Percentiles rank a stretch among this genome's conserved stretches.
Conservation (phyloP, 129 eudicot genomes). For the Kitagawia praeruptora region DNA sequence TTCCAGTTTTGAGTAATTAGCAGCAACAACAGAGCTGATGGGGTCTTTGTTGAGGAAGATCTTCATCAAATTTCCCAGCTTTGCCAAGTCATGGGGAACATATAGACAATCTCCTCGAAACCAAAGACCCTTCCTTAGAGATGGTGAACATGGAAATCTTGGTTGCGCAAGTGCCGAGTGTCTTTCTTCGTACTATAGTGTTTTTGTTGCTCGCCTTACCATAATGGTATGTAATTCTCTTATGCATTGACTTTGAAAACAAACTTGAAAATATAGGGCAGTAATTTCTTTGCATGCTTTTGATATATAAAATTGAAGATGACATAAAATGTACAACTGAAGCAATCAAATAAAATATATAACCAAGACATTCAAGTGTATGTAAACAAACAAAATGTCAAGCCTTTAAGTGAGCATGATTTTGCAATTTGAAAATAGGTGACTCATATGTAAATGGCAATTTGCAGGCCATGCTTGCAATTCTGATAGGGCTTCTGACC, state of each 20-base stretch:
- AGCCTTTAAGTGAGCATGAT: not conserved
- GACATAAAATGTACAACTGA: not conserved
- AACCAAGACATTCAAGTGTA: not conserved
- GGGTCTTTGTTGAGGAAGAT: slow-evolving; percentile 28
- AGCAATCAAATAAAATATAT: not conserved
- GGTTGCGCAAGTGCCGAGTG: slow-evolving; percentile 48
- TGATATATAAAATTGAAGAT: not conserved
- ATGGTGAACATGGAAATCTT: slow-evolving; percentile 47
- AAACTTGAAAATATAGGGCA: not conserved
- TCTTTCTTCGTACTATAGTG: slow-evolving; percentile 76
- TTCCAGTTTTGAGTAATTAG: slow-evolving; percentile 23
- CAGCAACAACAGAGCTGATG: slow-evolving; percentile 29
- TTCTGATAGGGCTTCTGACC: slow-evolving; percentile 83
- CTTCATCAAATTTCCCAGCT: slow-evolving; percentile 17
- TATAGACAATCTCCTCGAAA: slow-evolving; percentile 19
- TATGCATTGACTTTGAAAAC: not conserved
- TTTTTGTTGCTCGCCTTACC: slow-evolving; percentile 84
- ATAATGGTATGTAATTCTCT: slow-evolving; percentile 56
- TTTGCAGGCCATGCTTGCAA: slow-evolving; percentile 80
- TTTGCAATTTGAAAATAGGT: not conserved
- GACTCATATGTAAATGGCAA: not conserved
- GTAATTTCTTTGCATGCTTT: not conserved
- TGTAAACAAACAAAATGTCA: not conserved
- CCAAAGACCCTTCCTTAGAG: slow-evolving; percentile 31
- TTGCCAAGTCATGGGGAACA: slow-evolving; percentile 24